Base-by-base conservation (phyloP, 352 stramenopile species). In the Globisporangium orthogonon region DNA sequence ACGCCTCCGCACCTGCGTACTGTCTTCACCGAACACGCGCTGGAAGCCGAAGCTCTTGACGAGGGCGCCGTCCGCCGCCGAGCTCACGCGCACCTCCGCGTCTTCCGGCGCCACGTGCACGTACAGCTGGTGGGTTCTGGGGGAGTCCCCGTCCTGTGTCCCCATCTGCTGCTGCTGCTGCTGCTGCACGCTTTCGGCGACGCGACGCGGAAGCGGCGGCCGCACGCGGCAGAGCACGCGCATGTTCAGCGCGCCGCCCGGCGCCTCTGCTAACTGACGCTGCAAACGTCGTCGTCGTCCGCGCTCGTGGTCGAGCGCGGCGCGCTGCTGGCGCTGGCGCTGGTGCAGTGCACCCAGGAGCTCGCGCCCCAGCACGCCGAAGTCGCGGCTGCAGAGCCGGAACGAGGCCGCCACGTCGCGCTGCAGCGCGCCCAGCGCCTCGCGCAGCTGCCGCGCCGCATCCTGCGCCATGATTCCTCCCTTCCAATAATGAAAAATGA, bases 31-130 rank as follows among this genome's bases (percentile, higher is more conserved):
- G 15, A 97, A 81, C 18, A 97, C 80, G 50, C 95, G 78, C 13
- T 84, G 61, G 61, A 96, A 95, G 35, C 90, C 88, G 53, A 92
- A 97, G 51, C 80, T 72, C 60, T 94, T 89, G 65, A 86, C 68
- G 37, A 82, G 47, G n/a, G 71, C 58, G 55, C 69, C 71, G 52
- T 87, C 64, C 50, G 71, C 56, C 37, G 68, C 66, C 39, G 69
- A 76, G 54, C 68, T 68, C 44, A 78, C 46, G 40, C 45, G 45
- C 31, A 62, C 17, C 52, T 66, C 17, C 50, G 37, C 37, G 37
- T 61, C 53, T 23, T 55, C 37, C 3, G 60, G 53, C 28, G 39
- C 65, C 33, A 63, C 66, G 57, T 72, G 64, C 31, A 70, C 61
- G 52, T 67, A 56, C 54, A 55, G 44, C 44, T 39, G 59, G 52